phyloP scores from a whole-genome alignment of 2,329 filamentous ascomycete genomes.

The Claviceps humidiphila region DNA sequence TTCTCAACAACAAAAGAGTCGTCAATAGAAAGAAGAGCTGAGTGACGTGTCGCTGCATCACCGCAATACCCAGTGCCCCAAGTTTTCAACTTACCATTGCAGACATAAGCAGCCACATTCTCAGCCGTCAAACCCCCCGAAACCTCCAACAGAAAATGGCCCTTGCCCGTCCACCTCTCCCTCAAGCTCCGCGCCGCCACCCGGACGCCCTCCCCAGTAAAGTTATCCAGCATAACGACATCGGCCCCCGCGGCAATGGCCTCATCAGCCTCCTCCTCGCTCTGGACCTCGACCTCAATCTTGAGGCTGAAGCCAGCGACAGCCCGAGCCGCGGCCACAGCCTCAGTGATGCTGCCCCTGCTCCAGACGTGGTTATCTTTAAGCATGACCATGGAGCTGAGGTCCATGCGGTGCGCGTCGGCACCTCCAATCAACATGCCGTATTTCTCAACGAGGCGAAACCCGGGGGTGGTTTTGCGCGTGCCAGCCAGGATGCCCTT shows the following conservation, averaged over 20 bases:
- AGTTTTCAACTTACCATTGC: constrained; percentile 40
- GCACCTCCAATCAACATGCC: constrained; percentile 91
- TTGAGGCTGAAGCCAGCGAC: constrained; percentile 85
- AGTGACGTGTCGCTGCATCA: too few relatives aligned
- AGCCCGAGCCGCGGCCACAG: constrained; percentile 69
- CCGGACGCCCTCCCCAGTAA: constrained; percentile 65
- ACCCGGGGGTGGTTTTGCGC: constrained; percentile 92
- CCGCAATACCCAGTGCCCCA: too few relatives aligned
- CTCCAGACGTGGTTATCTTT: constrained; percentile 99
- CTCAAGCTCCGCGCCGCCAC: constrained; percentile 63
- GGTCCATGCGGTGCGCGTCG: constrained; percentile 81
- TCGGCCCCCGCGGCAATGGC: constrained; percentile 85
- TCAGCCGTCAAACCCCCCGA: constrained; percentile 78
- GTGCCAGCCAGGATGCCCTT: constrained; percentile 80
- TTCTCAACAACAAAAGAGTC: too few relatives aligned
- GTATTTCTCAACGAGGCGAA: constrained; percentile 93
- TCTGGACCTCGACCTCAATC: constrained; percentile 91
- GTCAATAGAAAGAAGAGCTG: too few relatives aligned
- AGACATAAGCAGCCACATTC: constrained; percentile 74
- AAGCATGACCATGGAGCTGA: constrained; percentile 93
- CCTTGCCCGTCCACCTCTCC: constrained; percentile 62
- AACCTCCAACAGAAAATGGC: constrained; percentile 74
- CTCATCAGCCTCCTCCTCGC: constrained; percentile 76
- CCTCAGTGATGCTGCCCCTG: constrained; percentile 70
- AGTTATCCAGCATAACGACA: constrained; percentile 96